Percentiles rank a stretch among this genome's conserved stretches.
phyloP scores from a whole-genome alignment of 306 rosid genomes.

The Luffa aegyptiaca region DNA sequence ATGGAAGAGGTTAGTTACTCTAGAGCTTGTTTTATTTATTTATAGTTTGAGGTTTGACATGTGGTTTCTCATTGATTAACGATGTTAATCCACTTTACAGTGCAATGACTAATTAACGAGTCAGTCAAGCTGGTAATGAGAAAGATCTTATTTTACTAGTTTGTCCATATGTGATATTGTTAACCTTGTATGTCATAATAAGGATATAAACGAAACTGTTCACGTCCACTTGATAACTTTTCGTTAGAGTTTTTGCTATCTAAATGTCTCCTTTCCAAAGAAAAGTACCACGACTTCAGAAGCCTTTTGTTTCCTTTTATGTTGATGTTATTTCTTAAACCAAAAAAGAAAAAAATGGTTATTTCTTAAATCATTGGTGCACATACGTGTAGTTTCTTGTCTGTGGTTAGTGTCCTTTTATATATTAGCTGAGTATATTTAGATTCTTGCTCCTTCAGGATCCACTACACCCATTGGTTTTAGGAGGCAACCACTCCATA shows the following conservation, averaged over 20 bases:
- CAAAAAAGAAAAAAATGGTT: no score
- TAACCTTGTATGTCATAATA: no score
- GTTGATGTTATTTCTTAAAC: no score
- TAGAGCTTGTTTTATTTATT: background rate
- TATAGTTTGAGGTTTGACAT: background rate
- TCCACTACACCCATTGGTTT: constrained; percentile 75
- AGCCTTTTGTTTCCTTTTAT: no score
- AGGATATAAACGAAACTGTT: background rate
- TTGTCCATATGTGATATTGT: no score
- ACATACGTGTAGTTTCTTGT: no score
- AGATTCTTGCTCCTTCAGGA: constrained; percentile 30
- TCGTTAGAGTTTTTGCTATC: background rate
- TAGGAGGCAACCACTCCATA: constrained; percentile 95
- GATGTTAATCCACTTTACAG: background rate
- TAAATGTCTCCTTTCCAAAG: no score
- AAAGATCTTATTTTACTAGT: constrained; percentile 29
- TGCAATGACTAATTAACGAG: constrained; percentile 28
- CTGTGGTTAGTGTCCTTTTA: no score
- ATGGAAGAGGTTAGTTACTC: constrained; percentile 63
- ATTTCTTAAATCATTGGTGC: no score
- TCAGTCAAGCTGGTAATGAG: constrained; percentile 86
- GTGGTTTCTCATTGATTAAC: background rate
- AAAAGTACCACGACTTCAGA: no score
- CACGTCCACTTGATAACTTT: background rate
- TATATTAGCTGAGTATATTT: no score